Evolutionary conservation across 2,329 filamentous ascomycete genomes (phyloP).

Genomic region (Coniochaeta ligniaria): DNA sequence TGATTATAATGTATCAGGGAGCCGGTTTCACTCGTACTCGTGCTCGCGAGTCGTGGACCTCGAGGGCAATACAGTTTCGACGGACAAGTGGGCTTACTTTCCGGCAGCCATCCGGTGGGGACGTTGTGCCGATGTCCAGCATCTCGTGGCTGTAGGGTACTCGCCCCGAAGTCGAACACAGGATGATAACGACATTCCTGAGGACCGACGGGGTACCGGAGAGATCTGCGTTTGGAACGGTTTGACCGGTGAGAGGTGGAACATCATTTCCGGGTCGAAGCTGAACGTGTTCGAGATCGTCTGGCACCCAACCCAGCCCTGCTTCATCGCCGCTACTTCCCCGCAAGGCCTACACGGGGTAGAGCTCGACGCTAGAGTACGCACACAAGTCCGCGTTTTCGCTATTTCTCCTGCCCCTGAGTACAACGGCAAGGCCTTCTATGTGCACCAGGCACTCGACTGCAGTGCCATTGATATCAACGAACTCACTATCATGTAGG

Average conservation of each 20-base stretch:
- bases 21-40: conserved; percentile 30
- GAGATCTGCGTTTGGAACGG: conserved; percentile 56
- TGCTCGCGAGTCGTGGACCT: conserved; percentile 26
- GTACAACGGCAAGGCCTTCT: conserved; percentile 26
- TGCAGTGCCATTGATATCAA: conserved; percentile 56
- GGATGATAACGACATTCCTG: conserved; percentile 51
- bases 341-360: conserved; percentile 29
- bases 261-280: conserved; percentile 41
- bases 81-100: conserved; percentile 52
- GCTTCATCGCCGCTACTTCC: conserved; percentile 52
- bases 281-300: conserved; percentile 59
- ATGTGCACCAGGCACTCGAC: conserved; percentile 47
- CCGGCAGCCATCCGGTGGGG: conserved; percentile 61
- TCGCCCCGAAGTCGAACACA: conserved; percentile 47
- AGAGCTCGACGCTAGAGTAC: conserved; percentile 33
- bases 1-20: conserved; percentile 24
- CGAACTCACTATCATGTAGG: conserved; percentile 47
- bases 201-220: conserved; percentile 48
- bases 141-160: conserved; percentile 54
- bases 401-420: conserved; percentile 20
- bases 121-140: conserved; percentile 29
- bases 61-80: conserved; percentile 20
- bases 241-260: conserved; percentile 30
- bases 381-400: conserved; percentile 54
- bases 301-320: conserved; percentile 50